These are phyloP conservation scores for Pyrus betulifolia DNA, from an alignment of 306 rosid genomes.

Conservation along the genomic window DNA sequence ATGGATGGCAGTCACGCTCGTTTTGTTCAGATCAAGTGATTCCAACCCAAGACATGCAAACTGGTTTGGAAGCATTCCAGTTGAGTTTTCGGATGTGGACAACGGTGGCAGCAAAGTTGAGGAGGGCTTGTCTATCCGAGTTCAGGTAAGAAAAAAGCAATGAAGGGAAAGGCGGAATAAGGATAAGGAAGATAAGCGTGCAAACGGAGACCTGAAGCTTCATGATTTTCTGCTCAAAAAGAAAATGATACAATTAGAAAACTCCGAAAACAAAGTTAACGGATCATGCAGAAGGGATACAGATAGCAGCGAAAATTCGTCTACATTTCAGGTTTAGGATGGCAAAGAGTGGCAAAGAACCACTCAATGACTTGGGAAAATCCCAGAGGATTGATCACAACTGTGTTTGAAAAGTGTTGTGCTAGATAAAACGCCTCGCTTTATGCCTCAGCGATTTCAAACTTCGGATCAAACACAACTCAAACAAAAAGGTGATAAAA, in stretches of 20 bases:
- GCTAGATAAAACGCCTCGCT: background rate
- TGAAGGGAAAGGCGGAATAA: conserved; percentile 10
- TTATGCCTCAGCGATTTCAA: background rate
- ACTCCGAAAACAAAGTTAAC: conserved; percentile 19
- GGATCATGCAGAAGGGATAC: background rate
- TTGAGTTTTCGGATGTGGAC: conserved; percentile 56
- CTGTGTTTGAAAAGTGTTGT: background rate
- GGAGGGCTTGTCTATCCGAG: conserved; percentile 60
- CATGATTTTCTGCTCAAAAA: conserved; percentile 28
- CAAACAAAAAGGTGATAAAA: background rate
- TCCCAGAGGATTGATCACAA: background rate
- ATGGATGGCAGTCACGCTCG: conserved; percentile 49
- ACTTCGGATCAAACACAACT: background rate
- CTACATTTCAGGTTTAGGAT: background rate
- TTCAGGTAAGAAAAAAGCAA: conserved; percentile 40
- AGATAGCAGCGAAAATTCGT: background rate
- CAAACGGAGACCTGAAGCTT: conserved; percentile 33
- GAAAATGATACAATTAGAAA: conserved; percentile 22
- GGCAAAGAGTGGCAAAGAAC: background rate
- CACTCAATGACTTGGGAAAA: background rate
- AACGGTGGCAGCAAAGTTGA: conserved; percentile 42
- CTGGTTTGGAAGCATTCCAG: conserved; percentile 50
- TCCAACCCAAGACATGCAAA: conserved; percentile 70
- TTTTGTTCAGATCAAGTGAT: conserved; percentile 43
- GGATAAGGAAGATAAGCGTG: conserved; percentile 26